Base-by-base conservation (phyloP, 192 early-diverging fungal genomes). In the Podila horticola region DNA sequence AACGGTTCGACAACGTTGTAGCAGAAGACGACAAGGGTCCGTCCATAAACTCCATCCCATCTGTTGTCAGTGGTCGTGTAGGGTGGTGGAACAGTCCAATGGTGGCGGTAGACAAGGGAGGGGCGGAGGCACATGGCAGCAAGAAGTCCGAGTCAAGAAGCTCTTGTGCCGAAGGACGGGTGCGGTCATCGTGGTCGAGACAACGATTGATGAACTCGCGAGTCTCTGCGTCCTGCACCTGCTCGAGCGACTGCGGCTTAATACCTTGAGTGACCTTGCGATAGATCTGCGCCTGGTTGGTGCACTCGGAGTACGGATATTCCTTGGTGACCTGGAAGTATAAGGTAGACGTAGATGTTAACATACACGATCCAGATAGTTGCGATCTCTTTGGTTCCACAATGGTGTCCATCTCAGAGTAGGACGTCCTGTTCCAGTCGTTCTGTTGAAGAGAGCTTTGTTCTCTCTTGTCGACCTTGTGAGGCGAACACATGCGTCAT, bases 231-330 rank as follows among this genome's bases (percentile, higher is more conserved):
- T 93, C 92, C 31, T 83, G 76, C 3, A 95, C 85, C 72, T 91
- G 90, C 8, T 83, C 71, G 7, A 95, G 79, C 29, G 90, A 88
- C 17, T 84, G 74, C 4, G 94, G 94, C 72, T 94, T 95, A 69
- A 95, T 87, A 20, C 93, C 92, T 10, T 84, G 63, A 4, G 91
- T 90, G 19, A 96, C 95, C 66, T 94, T 94, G 30, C 91, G 90
- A 73, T 92, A 96, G 65, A 96, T 94, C 69, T 95, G 94, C 10
- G 93, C 92, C 51, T 92, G 93, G 83, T 96, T 96, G 10, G 85
- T 90, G 74, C 94, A 95, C 68, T 96, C 95, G 17, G 83, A 86
- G 83, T 95, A 96, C 2, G 95, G 95, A 87, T 95, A 96, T 67
- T 96, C 92, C 63, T 92, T 91, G n/a, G 93, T 95, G 30, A 89